Percentiles rank a stretch among this genome's conserved stretches.
These are phyloP conservation scores for Penicillium sp. DNA, from an alignment of 2,329 filamentous ascomycete species.

Conservation along the genomic window DNA sequence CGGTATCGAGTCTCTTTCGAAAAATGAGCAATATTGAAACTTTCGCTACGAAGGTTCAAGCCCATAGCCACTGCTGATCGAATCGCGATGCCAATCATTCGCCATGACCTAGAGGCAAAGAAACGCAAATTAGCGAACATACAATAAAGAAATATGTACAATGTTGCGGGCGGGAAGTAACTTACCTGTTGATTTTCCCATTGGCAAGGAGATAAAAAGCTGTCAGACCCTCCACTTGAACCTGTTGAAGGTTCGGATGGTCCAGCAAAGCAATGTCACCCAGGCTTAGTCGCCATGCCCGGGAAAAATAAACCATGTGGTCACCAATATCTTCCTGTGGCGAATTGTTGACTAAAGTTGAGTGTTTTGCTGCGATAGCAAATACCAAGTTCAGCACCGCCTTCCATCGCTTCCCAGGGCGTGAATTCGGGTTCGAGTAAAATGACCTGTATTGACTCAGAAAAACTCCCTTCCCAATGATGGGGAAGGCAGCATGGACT, in stretches of 20 bases:
- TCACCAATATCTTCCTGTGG: conserved; percentile 31
- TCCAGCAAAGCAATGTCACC: conserved; percentile 36
- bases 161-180: neutral
- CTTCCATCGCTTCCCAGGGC: conserved; percentile 42
- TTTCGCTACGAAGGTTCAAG: conserved; percentile 45
- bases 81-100: conserved; percentile 41
- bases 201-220: conserved; percentile 43
- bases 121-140: neutral
- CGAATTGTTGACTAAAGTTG: conserved; percentile 29
- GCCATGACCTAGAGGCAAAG: conserved; percentile 40
- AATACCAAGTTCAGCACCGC: conserved; percentile 47
- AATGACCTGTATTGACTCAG: conserved; percentile 40
- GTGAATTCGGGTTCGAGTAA: conserved; percentile 30
- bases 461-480: conserved; percentile 43
- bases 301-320: conserved; percentile 43
- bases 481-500: conserved; percentile 44
- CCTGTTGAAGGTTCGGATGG: conserved; percentile 45
- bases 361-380: conserved; percentile 43
- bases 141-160: neutral
- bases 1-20: conserved; percentile 45
- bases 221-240: conserved; percentile 43
- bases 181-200: conserved; percentile 46
- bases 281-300: conserved; percentile 43
- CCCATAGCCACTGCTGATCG: conserved; percentile 44
- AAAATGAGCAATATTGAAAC: conserved; percentile 31